Base-by-base conservation (phyloP, 73 alveolate species). In the Paramecium pentaurelia region DNA sequence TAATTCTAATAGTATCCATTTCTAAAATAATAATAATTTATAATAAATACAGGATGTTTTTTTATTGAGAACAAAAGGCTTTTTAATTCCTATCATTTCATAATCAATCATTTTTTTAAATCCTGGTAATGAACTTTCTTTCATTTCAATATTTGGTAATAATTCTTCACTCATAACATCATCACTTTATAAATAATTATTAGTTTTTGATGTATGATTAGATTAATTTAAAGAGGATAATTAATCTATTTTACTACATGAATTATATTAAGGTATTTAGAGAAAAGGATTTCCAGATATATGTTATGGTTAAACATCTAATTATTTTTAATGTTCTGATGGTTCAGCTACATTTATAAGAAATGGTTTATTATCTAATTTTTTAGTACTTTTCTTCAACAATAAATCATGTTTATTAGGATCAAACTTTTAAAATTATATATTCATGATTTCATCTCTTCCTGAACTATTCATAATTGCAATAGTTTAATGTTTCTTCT, bases 1-100 rank as follows among this genome's bases (percentile, higher is more conserved):
- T 73, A 12, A 40, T 73, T 14, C 60, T 14, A 9, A 73, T 73
- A 34, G 87, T 34, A 38, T 73, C 87, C 60, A 73, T 73, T 73
- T 73, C 87, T 37, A 36, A 8, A 12, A 2, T n/a, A 37, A 73
- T 37, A 37, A 36, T 32, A 4, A 37, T 36, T 14, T 4, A 37
- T 73, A 73, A 8, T 10, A 9, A 12, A 44, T 73, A 73, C 47
- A 25, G 5, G 87, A 36, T 18, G 40, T 73, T 36, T 44, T 38
- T 40, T 32, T 44, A 12, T n/a, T 37, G 37, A 16, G 40, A 34
- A 38, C 22, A 5, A 8, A 12, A 36, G 87, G 87, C 18, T 38
- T 73, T 73, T 40, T 73, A 6, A 73, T 73, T n/a, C 87, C 87
- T 38, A 34, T 38, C 87, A 73, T 73, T 73, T 37, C 34, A 73